Conservation (phyloP, 495 filamentous ascomycete genomes). For the Aspergillus steynii region DNA sequence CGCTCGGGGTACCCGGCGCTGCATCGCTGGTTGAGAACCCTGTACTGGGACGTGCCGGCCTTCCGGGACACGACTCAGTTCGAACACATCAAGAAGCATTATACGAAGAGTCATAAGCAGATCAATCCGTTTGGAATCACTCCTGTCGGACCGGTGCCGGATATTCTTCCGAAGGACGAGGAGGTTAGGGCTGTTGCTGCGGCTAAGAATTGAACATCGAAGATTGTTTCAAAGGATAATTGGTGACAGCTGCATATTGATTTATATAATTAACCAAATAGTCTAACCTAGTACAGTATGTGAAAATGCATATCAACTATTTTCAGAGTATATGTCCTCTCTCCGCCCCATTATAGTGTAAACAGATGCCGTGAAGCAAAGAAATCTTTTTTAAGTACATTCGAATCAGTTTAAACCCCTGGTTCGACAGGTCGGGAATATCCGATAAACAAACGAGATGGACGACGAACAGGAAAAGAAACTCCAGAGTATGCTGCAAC, state of each 20-base stretch:
- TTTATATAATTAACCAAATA: not conserved
- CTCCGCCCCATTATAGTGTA: not conserved
- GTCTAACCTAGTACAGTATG: not conserved
- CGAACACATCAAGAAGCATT: slow-evolving; percentile 72
- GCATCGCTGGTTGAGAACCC: slow-evolving; percentile 63
- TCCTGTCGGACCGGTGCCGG: slow-evolving; percentile 63
- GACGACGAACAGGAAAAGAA: slow-evolving; percentile 11
- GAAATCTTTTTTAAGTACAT: not conserved
- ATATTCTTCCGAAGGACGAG: slow-evolving; percentile 60
- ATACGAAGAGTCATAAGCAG: slow-evolving; percentile 69
- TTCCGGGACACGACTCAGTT: slow-evolving; percentile 66
- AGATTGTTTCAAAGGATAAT: not conserved
- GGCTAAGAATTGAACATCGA: slow-evolving; percentile 20
- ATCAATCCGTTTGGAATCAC: slow-evolving; percentile 66
- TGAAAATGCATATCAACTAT: not conserved
- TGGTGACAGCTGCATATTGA: not conserved
- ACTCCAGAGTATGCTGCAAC: slow-evolving; percentile 27
- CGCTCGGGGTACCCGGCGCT: slow-evolving; percentile 70
- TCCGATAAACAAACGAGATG: slow-evolving; percentile 18
- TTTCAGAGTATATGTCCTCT: not conserved
- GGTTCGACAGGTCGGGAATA: not conserved
- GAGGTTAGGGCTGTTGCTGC: slow-evolving; percentile 58
- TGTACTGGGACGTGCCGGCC: slow-evolving; percentile 69
- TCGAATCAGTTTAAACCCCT: not conserved
- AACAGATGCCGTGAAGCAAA: not conserved